Evolutionary conservation across 2,329 filamentous ascomycete species (phyloP), one percentile per base, ranked within the genome.

Genomic region (Neopestalotiopsis clavispora): DNA sequence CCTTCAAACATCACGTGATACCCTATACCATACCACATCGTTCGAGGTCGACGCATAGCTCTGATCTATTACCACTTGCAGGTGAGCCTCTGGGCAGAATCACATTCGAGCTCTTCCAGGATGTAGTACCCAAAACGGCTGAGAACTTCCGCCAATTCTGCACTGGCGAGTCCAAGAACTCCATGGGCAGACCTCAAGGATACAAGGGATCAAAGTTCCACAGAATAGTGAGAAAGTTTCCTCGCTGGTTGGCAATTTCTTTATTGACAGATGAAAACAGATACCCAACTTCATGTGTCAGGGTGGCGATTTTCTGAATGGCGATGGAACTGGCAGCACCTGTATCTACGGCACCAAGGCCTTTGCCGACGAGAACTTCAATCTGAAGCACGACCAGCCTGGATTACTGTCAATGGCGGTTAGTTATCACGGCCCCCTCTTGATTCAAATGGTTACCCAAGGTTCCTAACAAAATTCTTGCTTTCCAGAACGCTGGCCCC

Each of bases 101-200:
- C 77, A 95, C 93, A 73, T 94, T 97, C 80, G 94, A 98, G 82
- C 89, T 99, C 71, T 98, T 96, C 85, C 90, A 91, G 70, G 88
- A 97, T 81, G 86, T 92, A 28, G 92, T 94, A 0, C 94, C 95
- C 72, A 91, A 91, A 76, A 98, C 96, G 9, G 94, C 94, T 38
- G 96, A 98, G 81, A 98, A 98, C 84, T 98, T 99, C 80, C 93
- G 95, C 61, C 94, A 97, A 78, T 97, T 97, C 83, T 98, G 95
- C 83, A 98, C 95, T 0, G 96, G 96, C 75, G 95, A 98, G 84
- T 91, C 88, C 73, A 97, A 94, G 83, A 93, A 93, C 77, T 81
- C 88, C 65, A 87, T 90, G 10, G 94, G 94, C 42, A 87, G 90
- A 71, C 92, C 95, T 0, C 93, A 97, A 78, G 96, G 96, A 71